Conservation (phyloP, 1,284 basidiomycete species). For the Marasmius oreades region DNA sequence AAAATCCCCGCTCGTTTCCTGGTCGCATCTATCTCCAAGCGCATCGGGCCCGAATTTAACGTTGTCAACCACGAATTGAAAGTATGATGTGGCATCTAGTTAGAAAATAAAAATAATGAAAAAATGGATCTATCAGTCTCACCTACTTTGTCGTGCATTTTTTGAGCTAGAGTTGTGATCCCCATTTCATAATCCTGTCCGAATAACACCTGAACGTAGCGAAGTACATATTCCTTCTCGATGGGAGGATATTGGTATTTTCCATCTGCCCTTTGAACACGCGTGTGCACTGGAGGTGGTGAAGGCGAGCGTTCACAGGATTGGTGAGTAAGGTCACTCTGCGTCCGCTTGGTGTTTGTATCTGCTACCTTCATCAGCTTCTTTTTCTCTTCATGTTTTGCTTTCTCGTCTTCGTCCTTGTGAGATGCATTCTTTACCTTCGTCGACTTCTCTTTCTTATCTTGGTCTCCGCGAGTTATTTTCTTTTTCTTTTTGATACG, state of each 20-base stretch:
- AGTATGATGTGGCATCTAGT: slow-evolving; percentile 45
- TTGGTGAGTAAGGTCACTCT: not conserved
- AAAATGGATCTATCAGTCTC: not conserved
- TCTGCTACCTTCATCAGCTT: slow-evolving; percentile 1
- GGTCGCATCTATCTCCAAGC: slow-evolving; percentile 24
- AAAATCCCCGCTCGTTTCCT: slow-evolving; percentile 35
- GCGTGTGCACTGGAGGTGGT: slow-evolving; percentile 19
- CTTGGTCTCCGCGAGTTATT: not conserved
- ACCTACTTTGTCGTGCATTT: slow-evolving; percentile 38
- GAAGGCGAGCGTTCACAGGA: slow-evolving; percentile 15
- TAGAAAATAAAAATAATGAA: not conserved
- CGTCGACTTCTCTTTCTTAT: too few species aligned
- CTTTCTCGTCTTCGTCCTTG: slow-evolving; percentile 9
- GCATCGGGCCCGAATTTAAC: slow-evolving; percentile 16
- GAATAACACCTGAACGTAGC: slow-evolving; percentile 27
- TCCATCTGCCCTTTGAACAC: slow-evolving; percentile 10
- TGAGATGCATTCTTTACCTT: not conserved
- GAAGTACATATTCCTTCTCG: slow-evolving; percentile 28
- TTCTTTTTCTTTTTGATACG: not conserved
- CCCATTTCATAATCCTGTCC: slow-evolving; percentile 35
- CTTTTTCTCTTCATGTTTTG: slow-evolving; percentile 7
- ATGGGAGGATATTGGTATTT: slow-evolving; percentile 20
- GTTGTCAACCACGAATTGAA: slow-evolving; percentile 35
- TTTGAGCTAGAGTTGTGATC: slow-evolving; percentile 25
- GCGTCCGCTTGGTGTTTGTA: not conserved